Evolutionary conservation across 2,329 filamentous ascomycete genomes (phyloP), one percentile per base, ranked within the genome.

Genomic region (Colletotrichum sansevieriae): DNA sequence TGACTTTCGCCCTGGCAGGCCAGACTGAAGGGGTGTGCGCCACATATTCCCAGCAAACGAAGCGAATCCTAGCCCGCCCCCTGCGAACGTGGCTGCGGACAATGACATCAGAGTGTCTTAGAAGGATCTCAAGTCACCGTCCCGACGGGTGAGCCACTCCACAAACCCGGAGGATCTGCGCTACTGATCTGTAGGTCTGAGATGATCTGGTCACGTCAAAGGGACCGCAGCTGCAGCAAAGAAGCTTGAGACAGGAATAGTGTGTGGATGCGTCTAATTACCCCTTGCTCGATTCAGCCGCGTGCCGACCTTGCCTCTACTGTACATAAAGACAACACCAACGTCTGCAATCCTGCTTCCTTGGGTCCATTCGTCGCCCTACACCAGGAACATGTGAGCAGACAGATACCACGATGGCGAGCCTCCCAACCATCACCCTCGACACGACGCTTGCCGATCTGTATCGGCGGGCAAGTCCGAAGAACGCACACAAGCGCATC

Each of bases 371-470:
- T 29, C 29, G 6, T 29, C 29, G 1, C 25, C 25, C 29, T 7
- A 2, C 29, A 1, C 8, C 6, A 29, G 29, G 8, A 29, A 9
- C 2, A 29, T 29, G 29, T 20, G 8, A 13, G 4, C 44, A n/a
- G 15, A 18, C 18, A 20, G 20, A 25, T 2, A 37, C 29, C 8
- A 63, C 12, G 12, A 63, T 63, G 62, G 33, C 56, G 8, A 64
- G 70, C 22, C 72, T 78, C n/a, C 78, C 78, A 6, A 75, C 68
- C 1, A 72, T 80, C 49, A 75, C 63, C 11, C 74, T 80, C 8
- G 77, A 80, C 66, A 77, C 74, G 1, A 81, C 79, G 13, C 72
- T 80, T 35, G 71, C 76, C 10, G 76, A 80, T 15, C 76, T 81
- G 25, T 80, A 79, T 65, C 70, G 68, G 13, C 73, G 71, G 12